phyloP scores from a whole-genome alignment of 1,139 yeast genomes.

The Casaregolazyma suthepensis region DNA sequence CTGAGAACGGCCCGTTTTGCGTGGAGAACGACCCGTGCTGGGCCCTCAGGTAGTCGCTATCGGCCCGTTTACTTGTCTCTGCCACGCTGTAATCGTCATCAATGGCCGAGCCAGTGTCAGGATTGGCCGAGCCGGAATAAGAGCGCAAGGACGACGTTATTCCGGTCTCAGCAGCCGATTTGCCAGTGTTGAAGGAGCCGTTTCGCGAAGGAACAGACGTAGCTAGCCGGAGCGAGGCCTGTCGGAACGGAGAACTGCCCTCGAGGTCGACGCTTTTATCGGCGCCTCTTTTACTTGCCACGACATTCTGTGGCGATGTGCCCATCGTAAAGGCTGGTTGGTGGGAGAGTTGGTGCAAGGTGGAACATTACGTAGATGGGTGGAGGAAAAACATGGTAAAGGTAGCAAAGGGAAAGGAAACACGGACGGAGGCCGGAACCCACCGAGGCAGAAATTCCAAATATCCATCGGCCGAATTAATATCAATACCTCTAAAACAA shows the following conservation, averaged over 20 bases:
- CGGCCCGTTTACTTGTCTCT: slow-evolving; percentile 7
- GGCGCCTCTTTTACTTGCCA: neutral
- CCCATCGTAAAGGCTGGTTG: slow-evolving; percentile 3
- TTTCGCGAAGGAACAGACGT: slow-evolving; percentile 8
- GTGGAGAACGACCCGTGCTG: slow-evolving; percentile 10
- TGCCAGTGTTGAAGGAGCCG: slow-evolving; percentile 5
- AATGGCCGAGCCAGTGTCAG: slow-evolving; percentile 9
- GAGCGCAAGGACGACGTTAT: slow-evolving; percentile 5
- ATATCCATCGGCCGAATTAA: too few species aligned
- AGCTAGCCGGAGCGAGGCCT: slow-evolving; percentile 25
- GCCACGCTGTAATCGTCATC: slow-evolving; percentile 6
- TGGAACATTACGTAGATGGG: neutral
- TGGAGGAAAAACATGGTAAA: neutral
- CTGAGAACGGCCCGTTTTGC: too few species aligned
- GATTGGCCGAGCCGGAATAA: slow-evolving; percentile 5
- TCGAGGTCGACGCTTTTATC: neutral
- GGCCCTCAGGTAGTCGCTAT: slow-evolving; percentile 16
- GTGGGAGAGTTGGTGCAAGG: neutral
- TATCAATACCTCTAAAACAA: neutral
- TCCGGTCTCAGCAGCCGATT: slow-evolving; percentile 17
- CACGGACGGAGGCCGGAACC: too few species aligned
- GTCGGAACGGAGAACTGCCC: slow-evolving; percentile 24
- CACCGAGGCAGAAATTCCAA: too few species aligned
- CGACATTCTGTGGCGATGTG: slow-evolving; percentile 6
- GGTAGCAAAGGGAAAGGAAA: neutral